Base-by-base conservation (phyloP, 2,329 filamentous ascomycete species). In the Rhytidhysteron rufulum region DNA sequence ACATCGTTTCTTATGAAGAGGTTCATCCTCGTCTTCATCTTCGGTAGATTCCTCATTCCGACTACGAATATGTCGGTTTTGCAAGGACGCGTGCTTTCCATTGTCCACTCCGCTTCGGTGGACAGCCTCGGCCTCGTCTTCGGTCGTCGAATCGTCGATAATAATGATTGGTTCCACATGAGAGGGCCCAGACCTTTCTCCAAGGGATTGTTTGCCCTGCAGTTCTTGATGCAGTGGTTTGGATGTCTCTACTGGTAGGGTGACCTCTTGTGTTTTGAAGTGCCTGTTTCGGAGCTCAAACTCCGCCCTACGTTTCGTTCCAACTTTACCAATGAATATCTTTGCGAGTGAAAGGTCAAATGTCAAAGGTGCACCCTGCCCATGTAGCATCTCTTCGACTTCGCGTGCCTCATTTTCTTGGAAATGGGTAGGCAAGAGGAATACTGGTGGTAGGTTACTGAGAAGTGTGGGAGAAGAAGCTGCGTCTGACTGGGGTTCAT, bases 201-300 rank as follows among this genome's bases (percentile, higher is more conserved):
- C 24, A 27, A 27, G 8, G 13, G 8, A 8, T 13, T 27, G 7
- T 13, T 27, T 27, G 24, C 13, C 8, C 24, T 13, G 24, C 7
- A 27, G 24, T 8, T 7, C 8, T 27, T 27, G 24, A 8, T 27
- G 24, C 8, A 8, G 7, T 27, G 24, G 13, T 27, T 27, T 27
- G 8, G 24, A 27, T 27, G 13, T 8, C 13, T 27, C 19, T 13
- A 33, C 27, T 24, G 43, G 20, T 16, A 25, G 41, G 6, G 55
- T 42, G 3, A 71, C 51, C 42, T 81, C 78, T 40, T 78, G 71
- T 0, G 81, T 80, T 30, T 66, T 60, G 2, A 95, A 51, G 11
- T 80, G 82, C 33, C 79, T 75, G 5, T 79, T 75, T 39, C 87
- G 76, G 45, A 97, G 69, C 65, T 97, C 91, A 52, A 94, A 82